Base-by-base conservation (phyloP, 2,329 filamentous ascomycete species). In the Graphiopsis chlorocephala region DNA sequence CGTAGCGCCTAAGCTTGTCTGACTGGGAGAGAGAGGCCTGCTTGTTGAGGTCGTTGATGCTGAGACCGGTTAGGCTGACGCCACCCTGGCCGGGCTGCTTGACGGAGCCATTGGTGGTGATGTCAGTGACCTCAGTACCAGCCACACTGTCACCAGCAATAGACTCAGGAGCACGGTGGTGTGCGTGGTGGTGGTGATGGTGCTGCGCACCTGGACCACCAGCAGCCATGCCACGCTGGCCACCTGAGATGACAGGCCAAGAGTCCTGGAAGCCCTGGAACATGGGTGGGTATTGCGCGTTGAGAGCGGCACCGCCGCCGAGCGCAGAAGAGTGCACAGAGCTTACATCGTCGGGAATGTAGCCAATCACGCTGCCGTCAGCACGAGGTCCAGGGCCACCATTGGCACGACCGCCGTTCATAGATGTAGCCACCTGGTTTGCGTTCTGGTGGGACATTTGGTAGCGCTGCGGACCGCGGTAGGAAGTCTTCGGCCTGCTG, bases 311-410 rank as follows among this genome's bases (percentile, higher is more conserved):
- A n/a, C 89, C 90, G 42, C 93, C 93, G 63, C 93, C 93, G 60
- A 98, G 86, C 0, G 93, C 89, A 52, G 93, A 97, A 42, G 94
- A 97, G 78, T 98, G 94, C 53, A 99, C 90, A 2, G 93, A 97
- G 10, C 94, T 98, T 47, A 97, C 93, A 77, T 99, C 95, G 73
- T 99, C 95, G 2, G 94, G 92, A 66, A 99, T 97, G 76, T 96
- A 98, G 17, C 94, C 95, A 72, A 97, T 85, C 75, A 97, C 91
- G 3, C 94, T 98, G 50, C 92, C 91, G 73, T 97, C 94, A 55
- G 79, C 78, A 42, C 77, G 76, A 45, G 74, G 68, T 26, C 63
- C 48, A 42, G 73, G 73, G 48, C 76, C 75, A 61, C 78, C 82
- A 35, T 80, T 79, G 35, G 80, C 81, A 63, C 83, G 83, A 67